Evolutionary conservation across 495 filamentous ascomycete genomes (phyloP), one percentile per base, ranked within the genome.

Genomic region (Cenococcum geophilum): DNA sequence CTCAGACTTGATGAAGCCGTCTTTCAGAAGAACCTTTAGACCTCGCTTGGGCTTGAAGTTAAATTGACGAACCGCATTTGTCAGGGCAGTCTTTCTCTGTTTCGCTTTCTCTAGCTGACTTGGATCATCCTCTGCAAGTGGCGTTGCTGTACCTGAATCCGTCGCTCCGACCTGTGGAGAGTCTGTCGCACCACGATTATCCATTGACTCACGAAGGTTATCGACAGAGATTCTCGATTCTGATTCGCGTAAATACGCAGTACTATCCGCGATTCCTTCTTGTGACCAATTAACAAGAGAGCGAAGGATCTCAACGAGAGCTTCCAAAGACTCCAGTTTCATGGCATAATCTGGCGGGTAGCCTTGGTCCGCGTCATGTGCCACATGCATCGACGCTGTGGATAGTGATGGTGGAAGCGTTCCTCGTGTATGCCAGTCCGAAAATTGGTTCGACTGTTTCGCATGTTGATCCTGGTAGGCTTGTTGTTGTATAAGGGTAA

Each of bases 31-130:
- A 4, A 84, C 72, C 72, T 96, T 96, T 70, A 99, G 83, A 11
- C 93, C 93, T 36, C 89, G 84, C 71, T 97, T 99, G 3, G 95
- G 89, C 70, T 99, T 99, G 80, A 89, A 97, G 70, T 99, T 99
- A 78, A 99, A 99, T 59, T 90, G 88, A 43, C 86, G 86, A 63
- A 96, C 86, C 0, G 87, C 90, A 64, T 95, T 92, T 43, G 83
- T 86, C 59, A 96, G 76, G 4, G 92, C 92, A 27, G 90, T 97
- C 76, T 99, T 99, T 45, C 86, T 81, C 61, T 90, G 88, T 77
- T 97, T 97, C 55, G 88, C 90, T 71, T 86, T 95, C 69, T 97
- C 93, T 34, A 99, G 79, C 69, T 97, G 85, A 47, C 81, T 88
- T 1, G 91, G 91, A 64, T 99, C 95, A 69, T 98, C 93, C 58